phyloP scores from a whole-genome alignment of 495 filamentous ascomycete species.

The Sporormia fimetaria region DNA sequence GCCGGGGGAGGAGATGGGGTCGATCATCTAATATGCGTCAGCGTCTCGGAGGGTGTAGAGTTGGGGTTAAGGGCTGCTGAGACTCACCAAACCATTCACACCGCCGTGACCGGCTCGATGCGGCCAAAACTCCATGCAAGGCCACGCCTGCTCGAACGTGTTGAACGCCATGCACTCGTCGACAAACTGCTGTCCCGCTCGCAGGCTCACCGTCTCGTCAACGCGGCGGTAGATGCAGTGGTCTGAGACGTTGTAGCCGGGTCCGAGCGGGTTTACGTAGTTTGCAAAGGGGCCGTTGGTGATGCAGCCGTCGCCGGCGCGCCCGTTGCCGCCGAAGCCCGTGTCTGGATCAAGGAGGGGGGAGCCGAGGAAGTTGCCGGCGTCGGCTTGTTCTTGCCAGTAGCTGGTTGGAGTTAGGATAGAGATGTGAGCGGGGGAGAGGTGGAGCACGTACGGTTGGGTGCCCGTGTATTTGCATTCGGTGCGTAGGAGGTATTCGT shows the following conservation, averaged over 20 bases:
- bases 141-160: slow-evolving; percentile 29
- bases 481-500: slow-evolving; percentile 29
- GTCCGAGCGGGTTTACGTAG: slow-evolving; percentile 27
- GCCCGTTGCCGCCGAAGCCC: slow-evolving; percentile 39
- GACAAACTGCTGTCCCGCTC: slow-evolving; percentile 17
- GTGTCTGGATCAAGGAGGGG: slow-evolving; percentile 28
- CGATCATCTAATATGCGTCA: slow-evolving; percentile 3
- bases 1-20: slow-evolving; percentile 8
- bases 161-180: slow-evolving; percentile 28
- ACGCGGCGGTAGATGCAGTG: slow-evolving; percentile 23
- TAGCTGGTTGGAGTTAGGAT: no score
- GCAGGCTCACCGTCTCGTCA: slow-evolving; percentile 26
- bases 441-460: slow-evolving; percentile 38
- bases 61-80: no score
- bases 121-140: slow-evolving; percentile 33
- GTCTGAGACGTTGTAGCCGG: slow-evolving; percentile 18
- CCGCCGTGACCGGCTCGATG: slow-evolving; percentile 36
- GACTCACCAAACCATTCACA: slow-evolving; percentile 26
- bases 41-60: slow-evolving; percentile 4
- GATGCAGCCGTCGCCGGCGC: slow-evolving; percentile 29
- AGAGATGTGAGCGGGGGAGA: no score
- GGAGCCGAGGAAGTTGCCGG: slow-evolving; percentile 30
- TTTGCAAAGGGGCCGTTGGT: slow-evolving; percentile 36
- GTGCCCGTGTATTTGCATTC: slow-evolving; percentile 33
- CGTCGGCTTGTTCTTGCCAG: slow-evolving; percentile 39